Percentiles rank a stretch among this genome's conserved stretches.
Conservation (phyloP, 441 rosid species). For the Eruca vesicaria region DNA sequence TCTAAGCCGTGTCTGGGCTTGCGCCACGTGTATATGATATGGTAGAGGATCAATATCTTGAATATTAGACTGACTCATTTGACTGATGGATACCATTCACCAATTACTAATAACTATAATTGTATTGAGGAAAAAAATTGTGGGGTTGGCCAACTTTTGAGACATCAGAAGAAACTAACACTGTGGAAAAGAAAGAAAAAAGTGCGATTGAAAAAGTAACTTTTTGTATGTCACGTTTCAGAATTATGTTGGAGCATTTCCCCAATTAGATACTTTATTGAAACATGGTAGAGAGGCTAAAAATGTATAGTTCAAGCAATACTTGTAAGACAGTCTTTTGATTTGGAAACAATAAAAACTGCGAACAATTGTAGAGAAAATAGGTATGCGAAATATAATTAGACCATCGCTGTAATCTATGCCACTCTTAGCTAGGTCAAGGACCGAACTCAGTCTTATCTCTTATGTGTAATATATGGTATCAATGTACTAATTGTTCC, state of each 20-base stretch:
- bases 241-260: conserved; percentile 14
- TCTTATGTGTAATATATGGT: neutral
- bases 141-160: conserved; percentile 35
- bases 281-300: conserved; percentile 15
- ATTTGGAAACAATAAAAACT: neutral
- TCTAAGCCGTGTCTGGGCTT: conserved; percentile 18
- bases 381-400: neutral
- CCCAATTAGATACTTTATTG: conserved; percentile 12
- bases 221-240: conserved; percentile 29
- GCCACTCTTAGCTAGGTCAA: neutral
- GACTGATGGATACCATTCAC: conserved; percentile 33
- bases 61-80: conserved; percentile 24
- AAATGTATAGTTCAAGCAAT: neutral
- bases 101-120: conserved; percentile 25
- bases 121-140: conserved; percentile 22
- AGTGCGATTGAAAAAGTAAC: neutral
- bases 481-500: neutral
- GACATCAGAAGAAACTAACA: conserved; percentile 23
- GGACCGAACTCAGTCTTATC: neutral
- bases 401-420: neutral
- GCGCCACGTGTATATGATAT: conserved; percentile 28
- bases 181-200: neutral
- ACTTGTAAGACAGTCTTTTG: conserved; percentile 1
- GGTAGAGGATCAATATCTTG: conserved; percentile 23
- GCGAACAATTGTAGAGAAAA: neutral